These are phyloP conservation scores for Trifolium subterraneum DNA, from an alignment of 306 rosid genomes.

Conservation along the genomic window DNA sequence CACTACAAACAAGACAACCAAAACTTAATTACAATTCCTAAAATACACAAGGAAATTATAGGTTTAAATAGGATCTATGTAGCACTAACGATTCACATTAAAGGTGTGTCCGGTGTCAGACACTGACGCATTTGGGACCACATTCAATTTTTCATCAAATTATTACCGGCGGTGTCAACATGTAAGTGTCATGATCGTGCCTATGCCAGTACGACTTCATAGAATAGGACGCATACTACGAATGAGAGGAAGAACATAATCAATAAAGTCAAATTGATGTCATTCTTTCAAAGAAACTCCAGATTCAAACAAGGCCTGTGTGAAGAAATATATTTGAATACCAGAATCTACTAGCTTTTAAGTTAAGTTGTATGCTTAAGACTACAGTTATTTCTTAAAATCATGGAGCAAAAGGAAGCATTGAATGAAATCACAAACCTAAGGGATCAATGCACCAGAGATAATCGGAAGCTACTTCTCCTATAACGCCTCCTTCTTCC, in stretches of 20 bases:
- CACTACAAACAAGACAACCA: neutral
- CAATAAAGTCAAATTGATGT: neutral
- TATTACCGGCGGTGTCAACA: neutral
- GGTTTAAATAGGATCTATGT: constrained; percentile 2
- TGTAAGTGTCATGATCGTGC: neutral
- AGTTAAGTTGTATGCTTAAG: neutral
- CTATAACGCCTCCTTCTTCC: constrained; percentile 96
- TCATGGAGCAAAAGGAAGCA: constrained; percentile 14
- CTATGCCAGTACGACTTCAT: neutral
- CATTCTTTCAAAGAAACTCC: constrained; percentile 23
- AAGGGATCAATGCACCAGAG: constrained; percentile 99
- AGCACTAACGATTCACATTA: neutral
- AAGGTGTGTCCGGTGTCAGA: no score
- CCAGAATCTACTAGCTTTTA: constrained; percentile 10
- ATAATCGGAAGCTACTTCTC: constrained; percentile 88
- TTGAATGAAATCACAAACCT: constrained; percentile 60
- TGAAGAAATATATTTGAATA: constrained; percentile 29
- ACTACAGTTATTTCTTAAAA: constrained; percentile 17
- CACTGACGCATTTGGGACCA: neutral
- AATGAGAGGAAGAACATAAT: constrained; percentile 26
- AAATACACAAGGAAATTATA: neutral
- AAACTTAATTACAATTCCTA: neutral
- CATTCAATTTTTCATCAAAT: neutral
- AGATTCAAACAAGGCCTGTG: neutral
- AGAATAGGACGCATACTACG: neutral